phyloP scores from a whole-genome alignment of 2,329 filamentous ascomycete species.

The Microcyclosporella mali region DNA sequence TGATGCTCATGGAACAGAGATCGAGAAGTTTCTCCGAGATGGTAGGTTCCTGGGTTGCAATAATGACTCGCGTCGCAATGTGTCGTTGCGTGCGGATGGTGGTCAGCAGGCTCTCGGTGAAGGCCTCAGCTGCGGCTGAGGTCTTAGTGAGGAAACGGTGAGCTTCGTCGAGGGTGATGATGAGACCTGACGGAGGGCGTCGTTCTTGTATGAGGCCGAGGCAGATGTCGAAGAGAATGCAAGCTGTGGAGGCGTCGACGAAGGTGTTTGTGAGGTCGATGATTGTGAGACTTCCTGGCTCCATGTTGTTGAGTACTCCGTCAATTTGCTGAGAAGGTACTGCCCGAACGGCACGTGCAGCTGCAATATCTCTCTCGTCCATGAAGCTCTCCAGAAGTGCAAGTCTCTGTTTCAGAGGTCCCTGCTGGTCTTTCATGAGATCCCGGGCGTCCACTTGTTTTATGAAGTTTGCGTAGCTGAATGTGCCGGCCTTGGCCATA shows the following conservation, averaged over 20 bases:
- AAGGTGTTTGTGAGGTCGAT: slow-evolving; percentile 70
- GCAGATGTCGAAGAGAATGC: slow-evolving; percentile 66
- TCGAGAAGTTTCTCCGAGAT: slow-evolving; percentile 63
- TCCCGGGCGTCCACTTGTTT: slow-evolving; percentile 30
- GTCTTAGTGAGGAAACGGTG: slow-evolving; percentile 64
- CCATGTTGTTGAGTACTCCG: slow-evolving; percentile 20
- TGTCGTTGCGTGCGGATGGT: slow-evolving; percentile 68
- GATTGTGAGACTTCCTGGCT: slow-evolving; percentile 54
- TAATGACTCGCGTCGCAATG: slow-evolving; percentile 58
- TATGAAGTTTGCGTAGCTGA: slow-evolving; percentile 50
- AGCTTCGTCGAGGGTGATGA: slow-evolving; percentile 69
- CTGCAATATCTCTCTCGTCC: slow-evolving; percentile 13
- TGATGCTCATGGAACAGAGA: slow-evolving; percentile 63
- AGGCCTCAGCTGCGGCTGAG: slow-evolving; percentile 47
- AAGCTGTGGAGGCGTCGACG: slow-evolving; percentile 60
- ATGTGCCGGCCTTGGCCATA: slow-evolving; percentile 43
- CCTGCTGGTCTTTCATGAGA: slow-evolving; percentile 46
- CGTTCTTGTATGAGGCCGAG: slow-evolving; percentile 51
- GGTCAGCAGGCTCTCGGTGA: slow-evolving; percentile 58
- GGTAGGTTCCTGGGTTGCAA: slow-evolving; percentile 73
- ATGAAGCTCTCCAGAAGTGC: slow-evolving; percentile 61
- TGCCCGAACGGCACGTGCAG: too few species aligned
- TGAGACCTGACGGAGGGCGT: slow-evolving; percentile 43
- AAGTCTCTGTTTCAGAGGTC: slow-evolving; percentile 55
- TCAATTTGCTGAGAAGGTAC: not conserved